Evolutionary conservation across 495 filamentous ascomycete species (phyloP).

Genomic region (Tuber calosporum): DNA sequence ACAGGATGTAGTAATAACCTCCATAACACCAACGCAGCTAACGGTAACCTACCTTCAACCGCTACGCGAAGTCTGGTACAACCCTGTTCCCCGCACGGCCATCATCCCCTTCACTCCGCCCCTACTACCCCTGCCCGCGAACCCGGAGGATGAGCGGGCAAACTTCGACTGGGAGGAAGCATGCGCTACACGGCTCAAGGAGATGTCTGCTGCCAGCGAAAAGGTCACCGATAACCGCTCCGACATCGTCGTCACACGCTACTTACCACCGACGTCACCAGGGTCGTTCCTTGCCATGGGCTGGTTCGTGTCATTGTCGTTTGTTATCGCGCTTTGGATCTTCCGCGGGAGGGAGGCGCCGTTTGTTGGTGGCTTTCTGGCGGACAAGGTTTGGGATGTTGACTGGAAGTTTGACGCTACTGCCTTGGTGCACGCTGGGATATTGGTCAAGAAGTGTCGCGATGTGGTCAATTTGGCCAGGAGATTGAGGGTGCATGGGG

Average conservation of each 20-base stretch:
- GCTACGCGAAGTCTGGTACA: conserved; percentile 36
- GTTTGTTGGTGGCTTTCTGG: background rate
- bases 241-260: conserved; percentile 29
- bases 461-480: conserved; percentile 35
- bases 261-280: conserved; percentile 23
- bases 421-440: conserved; percentile 34
- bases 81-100: conserved; percentile 32
- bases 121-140: conserved; percentile 11
- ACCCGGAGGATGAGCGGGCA: conserved; percentile 14
- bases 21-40: conserved; percentile 22
- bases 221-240: conserved; percentile 30
- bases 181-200: conserved; percentile 26
- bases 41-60: conserved; percentile 37
- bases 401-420: conserved; percentile 40
- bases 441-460: conserved; percentile 40
- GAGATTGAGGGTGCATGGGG: conserved; percentile 32
- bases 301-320: conserved; percentile 29
- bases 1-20: conserved; percentile 20
- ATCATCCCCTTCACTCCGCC: conserved; percentile 27
- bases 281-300: conserved; percentile 20
- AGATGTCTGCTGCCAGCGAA: conserved; percentile 28
- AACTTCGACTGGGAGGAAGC: conserved; percentile 26
- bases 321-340: conserved; percentile 25
- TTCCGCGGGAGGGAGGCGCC: conserved; percentile 14
- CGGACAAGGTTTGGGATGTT: conserved; percentile 26